Percentiles rank a stretch among this genome's conserved stretches.
phyloP scores from a whole-genome alignment of 2,329 filamentous ascomycete species.

The Pseudogymnoascus verrucosus region DNA sequence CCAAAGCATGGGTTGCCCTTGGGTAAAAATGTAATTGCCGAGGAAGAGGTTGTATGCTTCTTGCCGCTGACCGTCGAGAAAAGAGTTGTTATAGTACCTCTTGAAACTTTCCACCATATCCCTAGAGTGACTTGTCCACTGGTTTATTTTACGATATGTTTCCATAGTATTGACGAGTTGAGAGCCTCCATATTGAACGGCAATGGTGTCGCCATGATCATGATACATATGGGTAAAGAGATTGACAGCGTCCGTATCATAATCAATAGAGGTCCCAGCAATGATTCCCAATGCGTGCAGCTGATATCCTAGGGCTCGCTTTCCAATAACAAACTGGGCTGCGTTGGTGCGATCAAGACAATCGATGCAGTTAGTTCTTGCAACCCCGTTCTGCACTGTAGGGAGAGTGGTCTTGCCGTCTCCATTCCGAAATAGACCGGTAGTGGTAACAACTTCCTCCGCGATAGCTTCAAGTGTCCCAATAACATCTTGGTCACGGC shows the following conservation, averaged over 20 bases:
- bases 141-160: conserved; percentile 96
- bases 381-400: conserved; percentile 81
- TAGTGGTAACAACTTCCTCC: conserved; percentile 74
- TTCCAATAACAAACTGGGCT: conserved; percentile 95
- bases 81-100: conserved; percentile 97
- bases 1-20: conserved; percentile 93
- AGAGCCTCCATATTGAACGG: conserved; percentile 93
- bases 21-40: conserved; percentile 84
- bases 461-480: conserved; percentile 83
- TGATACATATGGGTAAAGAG: conserved; percentile 98
- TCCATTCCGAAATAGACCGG: conserved; percentile 93
- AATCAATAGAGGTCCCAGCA: conserved; percentile 68
- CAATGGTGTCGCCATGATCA: conserved; percentile 95
- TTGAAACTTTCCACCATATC: conserved; percentile 99
- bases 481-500: conserved; percentile 88
- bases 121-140: conserved; percentile 94
- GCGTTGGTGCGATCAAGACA: conserved; percentile 96
- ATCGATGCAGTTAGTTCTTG: conserved; percentile 95
- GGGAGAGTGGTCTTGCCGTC: conserved; percentile 58
- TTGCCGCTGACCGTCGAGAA: conserved; percentile 93
- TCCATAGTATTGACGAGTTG: conserved; percentile 99
- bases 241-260: conserved; percentile 92
- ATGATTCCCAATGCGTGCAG: conserved; percentile 87
- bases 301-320: conserved; percentile 85
- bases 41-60: conserved; percentile 97